Evolutionary conservation across 257 asterid genomes (phyloP), one percentile per base, ranked within the genome.

Genomic region (Mentha longifolia): DNA sequence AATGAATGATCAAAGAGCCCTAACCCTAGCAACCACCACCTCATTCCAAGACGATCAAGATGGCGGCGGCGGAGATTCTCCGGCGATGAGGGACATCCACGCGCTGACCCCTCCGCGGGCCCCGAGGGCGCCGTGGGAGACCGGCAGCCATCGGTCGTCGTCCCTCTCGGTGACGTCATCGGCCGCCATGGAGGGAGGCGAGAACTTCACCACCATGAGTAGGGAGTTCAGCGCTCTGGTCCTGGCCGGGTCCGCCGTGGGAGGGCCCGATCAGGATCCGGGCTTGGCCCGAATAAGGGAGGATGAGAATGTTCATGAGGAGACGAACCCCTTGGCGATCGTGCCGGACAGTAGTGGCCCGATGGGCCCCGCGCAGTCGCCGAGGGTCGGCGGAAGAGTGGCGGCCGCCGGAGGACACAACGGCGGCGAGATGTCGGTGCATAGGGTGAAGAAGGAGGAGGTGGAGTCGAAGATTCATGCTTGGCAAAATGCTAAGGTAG

Each of bases 401-500:
- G 28, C 49, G 84, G 78, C 11, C 67, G 14, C 10, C 47, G 41
- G 66, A 16, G 30, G 43, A 9, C 41, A 9, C 14, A 16, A 20
- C 41, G 41, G 66, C 60, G 76, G 74, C 0, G 86, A 79, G 28
- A 60, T 83, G 25, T 78, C 92, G 13, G 81, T 91, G 60, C 88
- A 81, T 33, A 75, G 84, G 3, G 99, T 89, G 84, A 94, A 89
- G 88, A 91, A 78, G 47, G 99, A 88, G 78, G 99, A 94, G 78
- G 93, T 88, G 60, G 93, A 86, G 3, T n/a, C 97, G 39, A 94
- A 89, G 96, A 94, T 94, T 3, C 66, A 7, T 35, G 99, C 99
- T 16, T 94, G 99, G 99, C 87, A 94, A 35, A 87, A 83, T 41
- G 96, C 98, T 3, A 88, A 94, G 68, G 73, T 88, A 14, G 82